Evolutionary conservation across 176 grass and related monocot species (phyloP).

Genomic region (Aegilops sharonensis): DNA sequence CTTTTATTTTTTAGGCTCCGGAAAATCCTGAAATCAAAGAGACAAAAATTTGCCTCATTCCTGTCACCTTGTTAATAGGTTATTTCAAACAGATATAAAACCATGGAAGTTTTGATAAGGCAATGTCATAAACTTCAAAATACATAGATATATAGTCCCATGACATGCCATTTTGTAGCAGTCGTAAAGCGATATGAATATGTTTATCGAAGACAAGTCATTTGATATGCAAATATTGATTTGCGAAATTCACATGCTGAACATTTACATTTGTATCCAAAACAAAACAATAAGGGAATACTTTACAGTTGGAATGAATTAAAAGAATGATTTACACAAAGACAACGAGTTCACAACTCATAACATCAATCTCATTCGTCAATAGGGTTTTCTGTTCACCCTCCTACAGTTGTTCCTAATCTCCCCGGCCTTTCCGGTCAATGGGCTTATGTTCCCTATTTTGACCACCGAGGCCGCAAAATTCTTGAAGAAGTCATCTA

Average conservation of each 20-base stretch:
- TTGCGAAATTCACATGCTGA: not conserved
- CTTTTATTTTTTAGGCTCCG: too few relatives aligned
- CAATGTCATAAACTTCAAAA: too few relatives aligned
- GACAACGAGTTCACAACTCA: not conserved
- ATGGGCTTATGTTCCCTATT: slow-evolving; percentile 47
- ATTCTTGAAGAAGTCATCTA: slow-evolving; percentile 31
- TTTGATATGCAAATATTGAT: too few relatives aligned
- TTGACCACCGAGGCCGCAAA: slow-evolving; percentile 50
- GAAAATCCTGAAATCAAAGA: too few relatives aligned
- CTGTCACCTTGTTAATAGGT: too few relatives aligned
- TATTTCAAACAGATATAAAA: too few relatives aligned
- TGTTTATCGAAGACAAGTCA: too few relatives aligned
- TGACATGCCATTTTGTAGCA: too few relatives aligned
- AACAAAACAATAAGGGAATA: not conserved
- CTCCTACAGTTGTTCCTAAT: slow-evolving; percentile 44
- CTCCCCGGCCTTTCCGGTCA: slow-evolving; percentile 43
- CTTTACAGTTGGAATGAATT: not conserved
- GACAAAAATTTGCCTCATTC: too few relatives aligned
- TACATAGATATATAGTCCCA: too few relatives aligned
- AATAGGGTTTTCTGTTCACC: slow-evolving; percentile 27
- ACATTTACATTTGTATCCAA: not conserved
- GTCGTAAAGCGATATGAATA: too few relatives aligned
- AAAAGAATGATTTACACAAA: not conserved
- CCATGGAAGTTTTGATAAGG: too few relatives aligned
- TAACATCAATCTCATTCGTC: not conserved